These are phyloP conservation scores for Stephania yunnanensis DNA, from an alignment of 164 flowering plant species.

Conservation along the genomic window DNA sequence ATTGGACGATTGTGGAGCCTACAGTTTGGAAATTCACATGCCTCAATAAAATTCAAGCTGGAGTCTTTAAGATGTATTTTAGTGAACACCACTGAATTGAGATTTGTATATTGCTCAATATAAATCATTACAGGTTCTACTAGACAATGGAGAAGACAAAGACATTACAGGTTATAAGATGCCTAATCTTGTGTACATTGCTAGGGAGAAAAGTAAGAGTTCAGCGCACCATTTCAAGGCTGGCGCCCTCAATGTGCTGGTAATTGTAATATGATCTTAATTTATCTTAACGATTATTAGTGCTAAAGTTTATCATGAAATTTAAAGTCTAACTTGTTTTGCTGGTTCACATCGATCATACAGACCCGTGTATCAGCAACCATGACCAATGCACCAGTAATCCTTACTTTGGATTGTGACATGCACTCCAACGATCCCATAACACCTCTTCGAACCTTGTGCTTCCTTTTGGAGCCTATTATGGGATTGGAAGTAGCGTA, in stretches of 20 bases:
- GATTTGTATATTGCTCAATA: too few relatives aligned
- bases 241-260: too few relatives aligned
- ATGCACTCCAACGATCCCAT: conserved; percentile 48
- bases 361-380: conserved; percentile 57
- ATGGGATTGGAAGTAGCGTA: conserved; percentile 20
- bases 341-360: neutral
- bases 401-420: conserved; percentile 53
- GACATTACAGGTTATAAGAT: conserved; percentile 39
- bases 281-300: too few relatives aligned
- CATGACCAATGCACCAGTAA: conserved; percentile 58
- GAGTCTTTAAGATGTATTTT: neutral
- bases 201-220: conserved; percentile 32
- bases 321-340: too few relatives aligned
- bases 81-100: neutral
- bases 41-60: neutral
- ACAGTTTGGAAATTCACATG: too few relatives aligned
- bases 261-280: too few relatives aligned
- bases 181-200: conserved; percentile 78
- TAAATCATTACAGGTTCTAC: conserved; percentile 35
- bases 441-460: conserved; percentile 35
- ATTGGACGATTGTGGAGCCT: too few relatives aligned
- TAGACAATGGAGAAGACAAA: conserved; percentile 36
- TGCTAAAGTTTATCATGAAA: too few relatives aligned
- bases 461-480: conserved; percentile 28
- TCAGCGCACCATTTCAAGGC: too few relatives aligned